Evolutionary conservation across 371 early-diverging fungal genomes (phyloP), one percentile per base, ranked within the genome.

Genomic region (Apophysomyces trapeziformis): DNA sequence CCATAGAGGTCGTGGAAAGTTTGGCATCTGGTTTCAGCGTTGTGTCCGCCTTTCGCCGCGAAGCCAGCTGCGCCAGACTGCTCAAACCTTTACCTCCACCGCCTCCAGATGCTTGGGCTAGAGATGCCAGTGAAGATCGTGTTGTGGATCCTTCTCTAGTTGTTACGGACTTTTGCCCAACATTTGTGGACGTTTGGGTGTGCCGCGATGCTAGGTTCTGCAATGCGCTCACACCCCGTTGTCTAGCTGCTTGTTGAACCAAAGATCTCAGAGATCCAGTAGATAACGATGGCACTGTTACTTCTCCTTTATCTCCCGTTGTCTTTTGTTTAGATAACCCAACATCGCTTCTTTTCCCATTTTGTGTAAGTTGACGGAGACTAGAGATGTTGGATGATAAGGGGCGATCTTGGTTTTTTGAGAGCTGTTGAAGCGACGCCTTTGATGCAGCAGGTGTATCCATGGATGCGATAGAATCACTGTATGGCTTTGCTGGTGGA

Each of bases 61-160:
- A 67, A 13, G 75, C 69, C n/a, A 75, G 59, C 32, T 69, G 70
- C 26, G 68, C 43, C 35, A 75, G 37, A 47, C 70, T 68, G 36
- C 63, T 56, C 11, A 45, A 66, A 12, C 61, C 64, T 26, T 57
- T 39, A 26, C 32, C 32, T 50, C 21, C 5, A 58, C 45, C 6
- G 67, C 21, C 0, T 63, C 18, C 32, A 13, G 74, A 71, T 13
- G 67, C 68, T 61, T 77, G 71, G 7, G 78, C 77, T 46, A 82
- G 64, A 18, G 71, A 64, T 5, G 75, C 68, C 14, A 83, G 65
- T 14, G 79, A 74, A 6, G 70, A 26, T 21, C 21, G n/a, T 7
- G 21, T 2, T 21, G 54, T 9, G n/a, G 54, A 13, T 61, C 16
- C 64, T 38, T 66, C 66, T 58, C 32, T 64, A 11, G 14, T 26